phyloP scores from a whole-genome alignment of 106 monocot genomes.

The Acanthochlamys bracteata region DNA sequence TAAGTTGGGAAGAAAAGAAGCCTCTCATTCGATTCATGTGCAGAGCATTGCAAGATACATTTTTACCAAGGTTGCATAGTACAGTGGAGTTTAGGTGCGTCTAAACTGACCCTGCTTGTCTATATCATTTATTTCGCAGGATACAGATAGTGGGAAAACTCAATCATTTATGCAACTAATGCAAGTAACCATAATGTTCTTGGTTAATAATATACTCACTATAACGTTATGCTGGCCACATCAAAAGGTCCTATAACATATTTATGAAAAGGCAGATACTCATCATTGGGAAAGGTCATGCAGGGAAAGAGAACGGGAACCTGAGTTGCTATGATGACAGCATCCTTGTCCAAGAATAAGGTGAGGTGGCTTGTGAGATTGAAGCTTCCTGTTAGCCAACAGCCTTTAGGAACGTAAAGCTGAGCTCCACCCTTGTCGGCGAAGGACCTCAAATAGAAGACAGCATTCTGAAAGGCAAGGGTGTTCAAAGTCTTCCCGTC shows the following conservation, averaged over 20 bases:
- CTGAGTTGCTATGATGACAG: slow-evolving; percentile 62
- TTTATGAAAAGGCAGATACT: neutral
- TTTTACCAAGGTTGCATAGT: too few species aligned
- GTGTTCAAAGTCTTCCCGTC: slow-evolving; percentile 73
- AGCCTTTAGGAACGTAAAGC: slow-evolving; percentile 75
- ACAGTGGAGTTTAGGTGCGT: too few species aligned
- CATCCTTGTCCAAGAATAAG: slow-evolving; percentile 67
- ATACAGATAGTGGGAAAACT: too few species aligned
- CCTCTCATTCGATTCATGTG: too few species aligned
- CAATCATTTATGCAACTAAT: neutral
- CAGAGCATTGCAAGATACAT: too few species aligned
- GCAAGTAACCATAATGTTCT: neutral
- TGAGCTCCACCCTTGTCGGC: slow-evolving; percentile 95
- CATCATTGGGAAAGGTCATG: neutral
- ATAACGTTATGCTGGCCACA: neutral
- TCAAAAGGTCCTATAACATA: neutral
- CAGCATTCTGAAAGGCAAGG: slow-evolving; percentile 84
- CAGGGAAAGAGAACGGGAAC: slow-evolving; percentile 23
- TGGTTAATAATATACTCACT: neutral
- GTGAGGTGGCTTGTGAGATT: slow-evolving; percentile 89
- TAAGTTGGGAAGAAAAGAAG: neutral
- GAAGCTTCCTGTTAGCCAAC: slow-evolving; percentile 81
- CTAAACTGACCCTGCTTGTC: too few species aligned
- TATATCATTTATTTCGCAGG: too few species aligned
- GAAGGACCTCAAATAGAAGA: slow-evolving; percentile 77